These are phyloP conservation scores for Glutinoglossum americanum DNA, from an alignment of 495 filamentous ascomycete genomes.

Conservation along the genomic window DNA sequence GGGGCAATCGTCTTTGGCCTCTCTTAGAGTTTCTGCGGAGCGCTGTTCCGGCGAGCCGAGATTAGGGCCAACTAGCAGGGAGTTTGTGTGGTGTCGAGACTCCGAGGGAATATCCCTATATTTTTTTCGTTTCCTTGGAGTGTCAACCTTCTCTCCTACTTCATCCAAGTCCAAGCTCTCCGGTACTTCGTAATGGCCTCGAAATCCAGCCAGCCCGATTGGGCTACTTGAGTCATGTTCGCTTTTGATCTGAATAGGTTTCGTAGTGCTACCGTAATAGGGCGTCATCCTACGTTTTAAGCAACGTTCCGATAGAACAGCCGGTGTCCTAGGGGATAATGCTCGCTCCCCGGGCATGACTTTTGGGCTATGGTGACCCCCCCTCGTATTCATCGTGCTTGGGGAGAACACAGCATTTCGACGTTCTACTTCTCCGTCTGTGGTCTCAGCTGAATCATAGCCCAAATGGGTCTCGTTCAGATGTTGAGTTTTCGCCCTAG, in stretches of 20 bases:
- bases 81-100: background rate
- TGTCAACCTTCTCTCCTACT: slow-evolving; percentile 35
- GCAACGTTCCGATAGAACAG: slow-evolving; percentile 10
- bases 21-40: background rate
- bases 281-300: slow-evolving; percentile 10
- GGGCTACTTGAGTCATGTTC: slow-evolving; percentile 19
- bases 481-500: background rate
- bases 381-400: background rate
- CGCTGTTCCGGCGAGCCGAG: background rate
- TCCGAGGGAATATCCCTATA: background rate
- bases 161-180: slow-evolving; percentile 59
- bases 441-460: background rate
- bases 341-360: background rate
- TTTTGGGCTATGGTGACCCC: background rate
- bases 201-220: slow-evolving; percentile 8
- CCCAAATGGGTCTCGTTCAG: background rate
- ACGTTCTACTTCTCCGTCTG: background rate
- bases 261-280: background rate
- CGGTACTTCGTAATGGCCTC: background rate
- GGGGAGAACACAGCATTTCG: background rate
- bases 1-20: background rate
- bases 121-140: slow-evolving; percentile 24
- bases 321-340: slow-evolving; percentile 5
- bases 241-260: slow-evolving; percentile 8
- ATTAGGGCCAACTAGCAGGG: background rate